These are phyloP conservation scores for Erythrobasidium yunnanense DNA, from an alignment of 768 basidiomycete species.

Conservation along the genomic window DNA sequence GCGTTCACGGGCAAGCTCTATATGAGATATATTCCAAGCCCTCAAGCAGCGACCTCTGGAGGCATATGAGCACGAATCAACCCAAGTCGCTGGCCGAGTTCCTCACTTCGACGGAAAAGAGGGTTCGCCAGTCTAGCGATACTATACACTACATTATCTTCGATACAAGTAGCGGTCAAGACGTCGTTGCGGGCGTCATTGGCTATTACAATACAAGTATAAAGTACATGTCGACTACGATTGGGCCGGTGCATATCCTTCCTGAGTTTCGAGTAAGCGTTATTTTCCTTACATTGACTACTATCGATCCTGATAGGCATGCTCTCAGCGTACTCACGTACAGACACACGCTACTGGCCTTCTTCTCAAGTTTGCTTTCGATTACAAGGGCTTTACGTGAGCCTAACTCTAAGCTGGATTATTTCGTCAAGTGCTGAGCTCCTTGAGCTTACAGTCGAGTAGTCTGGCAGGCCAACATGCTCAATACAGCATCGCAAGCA, in stretches of 20 bases:
- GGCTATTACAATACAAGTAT: background rate
- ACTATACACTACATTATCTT: background rate
- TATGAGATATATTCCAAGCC: background rate
- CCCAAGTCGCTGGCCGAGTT: background rate
- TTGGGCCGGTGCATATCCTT: conserved; percentile 1
- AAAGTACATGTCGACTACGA: background rate
- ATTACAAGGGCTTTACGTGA: background rate
- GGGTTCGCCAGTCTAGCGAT: background rate
- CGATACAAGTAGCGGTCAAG: background rate
- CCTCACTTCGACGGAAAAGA: background rate
- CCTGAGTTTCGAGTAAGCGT: conserved; percentile 14
- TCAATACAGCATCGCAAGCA: background rate
- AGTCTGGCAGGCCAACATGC: conserved; percentile 7
- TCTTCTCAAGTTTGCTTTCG: conserved; percentile 5
- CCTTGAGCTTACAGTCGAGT: background rate
- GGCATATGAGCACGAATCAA: background rate
- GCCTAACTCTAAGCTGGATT: background rate
- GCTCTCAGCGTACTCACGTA: conserved; percentile 16
- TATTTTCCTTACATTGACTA: background rate
- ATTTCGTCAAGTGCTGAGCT: background rate
- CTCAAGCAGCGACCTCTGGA: background rate
- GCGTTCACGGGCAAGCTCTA: background rate
- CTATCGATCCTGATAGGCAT: background rate
- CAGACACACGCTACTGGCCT: conserved; percentile 10
- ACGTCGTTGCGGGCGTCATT: conserved; percentile 13